Evolutionary conservation across 208 protist species (phyloP).

Genomic region (Borovskyia barvae): DNA sequence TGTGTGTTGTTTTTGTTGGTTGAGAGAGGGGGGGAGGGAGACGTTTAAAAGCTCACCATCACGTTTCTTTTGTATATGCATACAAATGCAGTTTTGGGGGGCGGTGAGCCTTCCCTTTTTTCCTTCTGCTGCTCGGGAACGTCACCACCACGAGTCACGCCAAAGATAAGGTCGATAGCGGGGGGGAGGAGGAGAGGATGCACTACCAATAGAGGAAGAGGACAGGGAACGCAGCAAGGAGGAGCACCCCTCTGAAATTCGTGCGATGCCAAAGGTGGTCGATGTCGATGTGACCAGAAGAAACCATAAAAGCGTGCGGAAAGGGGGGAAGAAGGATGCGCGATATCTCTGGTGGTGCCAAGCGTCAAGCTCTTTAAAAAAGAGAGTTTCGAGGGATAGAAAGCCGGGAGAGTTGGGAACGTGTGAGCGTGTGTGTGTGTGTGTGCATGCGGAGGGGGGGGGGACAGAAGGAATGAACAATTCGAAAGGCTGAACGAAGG

Average conservation of each 20-base stretch:
- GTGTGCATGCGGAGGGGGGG: neutral
- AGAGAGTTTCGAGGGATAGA: neutral
- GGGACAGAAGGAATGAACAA: neutral
- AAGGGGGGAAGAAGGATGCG: neutral
- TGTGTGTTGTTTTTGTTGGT: constrained; percentile 3
- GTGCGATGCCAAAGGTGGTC: too few species aligned
- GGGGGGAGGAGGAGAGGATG: constrained; percentile 8
- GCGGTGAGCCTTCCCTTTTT: too few species aligned
- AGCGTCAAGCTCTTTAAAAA: neutral
- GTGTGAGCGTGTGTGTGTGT: too few species aligned
- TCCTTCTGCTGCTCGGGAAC: too few species aligned
- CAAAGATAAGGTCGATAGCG: neutral
- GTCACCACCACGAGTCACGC: too few species aligned
- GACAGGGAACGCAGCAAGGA: too few species aligned
- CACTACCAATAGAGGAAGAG: constrained; percentile 2
- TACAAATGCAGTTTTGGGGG: too few species aligned
- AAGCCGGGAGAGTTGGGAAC: too few species aligned
- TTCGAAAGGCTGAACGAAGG: neutral
- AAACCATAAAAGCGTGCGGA: constrained; percentile 7
- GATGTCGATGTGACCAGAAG: neutral
- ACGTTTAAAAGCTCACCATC: too few species aligned
- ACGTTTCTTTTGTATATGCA: too few species aligned
- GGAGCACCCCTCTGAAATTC: too few species aligned
- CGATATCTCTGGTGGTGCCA: neutral
- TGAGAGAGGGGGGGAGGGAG: neutral